A percentile compares a stretch with the other conserved stretches of the same genome.
Evolutionary conservation across 1,284 basidiomycete species (phyloP).

Genomic region (Ustilago bromivora): DNA sequence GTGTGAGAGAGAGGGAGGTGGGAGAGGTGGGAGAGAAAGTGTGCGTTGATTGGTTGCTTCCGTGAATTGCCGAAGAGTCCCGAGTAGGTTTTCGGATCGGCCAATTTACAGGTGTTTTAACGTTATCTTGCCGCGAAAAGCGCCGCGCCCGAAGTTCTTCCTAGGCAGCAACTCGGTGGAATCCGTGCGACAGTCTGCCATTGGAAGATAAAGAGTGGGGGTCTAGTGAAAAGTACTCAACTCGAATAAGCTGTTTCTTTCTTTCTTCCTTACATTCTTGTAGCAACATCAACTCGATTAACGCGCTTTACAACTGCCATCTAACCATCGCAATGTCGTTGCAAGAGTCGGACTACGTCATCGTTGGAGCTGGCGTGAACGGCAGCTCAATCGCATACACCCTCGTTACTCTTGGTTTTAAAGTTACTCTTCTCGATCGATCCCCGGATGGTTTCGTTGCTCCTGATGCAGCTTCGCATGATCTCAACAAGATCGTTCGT

Average conservation of each 20-base stretch:
- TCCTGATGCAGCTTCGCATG: constrained; percentile 82
- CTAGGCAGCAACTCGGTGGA: not conserved
- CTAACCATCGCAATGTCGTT: not conserved
- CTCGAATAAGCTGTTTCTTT: too few relatives aligned
- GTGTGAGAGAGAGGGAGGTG: too few relatives aligned
- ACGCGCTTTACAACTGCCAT: not conserved
- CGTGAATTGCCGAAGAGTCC: not conserved
- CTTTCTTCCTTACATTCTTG: not conserved
- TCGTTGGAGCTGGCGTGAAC: constrained; percentile 87
- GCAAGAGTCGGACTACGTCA: constrained; percentile 32
- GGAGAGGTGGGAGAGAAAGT: not conserved
- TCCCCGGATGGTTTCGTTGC: constrained; percentile 71
- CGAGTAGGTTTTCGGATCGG: constrained; percentile 3
- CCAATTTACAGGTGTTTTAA: constrained; percentile 9
- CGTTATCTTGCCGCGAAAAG: not conserved
- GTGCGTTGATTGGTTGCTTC: not conserved
- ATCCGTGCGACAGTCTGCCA: too few relatives aligned
- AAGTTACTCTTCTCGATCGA: constrained; percentile 76
- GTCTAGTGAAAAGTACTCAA: too few relatives aligned
- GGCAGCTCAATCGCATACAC: constrained; percentile 80
- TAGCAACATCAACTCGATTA: not conserved
- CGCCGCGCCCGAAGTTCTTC: constrained; percentile 6
- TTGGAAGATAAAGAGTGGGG: too few relatives aligned
- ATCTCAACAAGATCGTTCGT: constrained; percentile 81
- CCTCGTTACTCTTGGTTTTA: constrained; percentile 77